A percentile compares a stretch with the other conserved stretches of the same genome.
Evolutionary conservation across 1,139 yeast species (phyloP).

Genomic region (Geotrichum klebahnii): DNA sequence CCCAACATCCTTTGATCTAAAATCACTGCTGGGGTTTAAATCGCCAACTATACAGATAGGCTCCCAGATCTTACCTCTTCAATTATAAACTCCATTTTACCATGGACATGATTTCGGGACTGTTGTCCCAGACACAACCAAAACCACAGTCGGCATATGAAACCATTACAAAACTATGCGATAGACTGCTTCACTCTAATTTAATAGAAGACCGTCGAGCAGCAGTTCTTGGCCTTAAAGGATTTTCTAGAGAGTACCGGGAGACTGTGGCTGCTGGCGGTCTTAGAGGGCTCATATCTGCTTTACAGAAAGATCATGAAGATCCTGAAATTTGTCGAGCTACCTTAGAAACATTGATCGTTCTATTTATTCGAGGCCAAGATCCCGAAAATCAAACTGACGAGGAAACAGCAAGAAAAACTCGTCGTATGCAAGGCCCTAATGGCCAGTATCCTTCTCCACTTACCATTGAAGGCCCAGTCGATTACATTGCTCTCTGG

Average conservation of each 20-base stretch:
- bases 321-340: slow-evolving; percentile 78
- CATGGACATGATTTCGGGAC: slow-evolving; percentile 47
- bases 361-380: slow-evolving; percentile 54
- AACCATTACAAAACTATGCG: slow-evolving; percentile 84
- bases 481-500: slow-evolving; percentile 90
- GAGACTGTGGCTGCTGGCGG: slow-evolving; percentile 91
- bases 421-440: slow-evolving; percentile 25
- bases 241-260: slow-evolving; percentile 83
- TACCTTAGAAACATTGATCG: slow-evolving; percentile 75
- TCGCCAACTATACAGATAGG: neutral
- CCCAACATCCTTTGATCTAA: neutral
- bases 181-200: slow-evolving; percentile 78
- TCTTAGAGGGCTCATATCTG: slow-evolving; percentile 64
- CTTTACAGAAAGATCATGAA: slow-evolving; percentile 61
- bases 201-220: slow-evolving; percentile 82
- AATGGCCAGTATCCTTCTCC: slow-evolving; percentile 69
- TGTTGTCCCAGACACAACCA: slow-evolving; percentile 46
- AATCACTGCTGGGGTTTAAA: neutral
- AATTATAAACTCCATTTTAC: neutral
- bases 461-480: slow-evolving; percentile 43
- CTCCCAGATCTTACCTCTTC: no score
- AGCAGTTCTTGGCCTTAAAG: slow-evolving; percentile 84
- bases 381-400: slow-evolving; percentile 44
- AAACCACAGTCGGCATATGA: slow-evolving; percentile 69
- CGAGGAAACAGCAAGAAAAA: slow-evolving; percentile 42